These are phyloP conservation scores for Colletotrichum aenigma DNA, from an alignment of 2,329 filamentous ascomycete genomes.

Conservation along the genomic window DNA sequence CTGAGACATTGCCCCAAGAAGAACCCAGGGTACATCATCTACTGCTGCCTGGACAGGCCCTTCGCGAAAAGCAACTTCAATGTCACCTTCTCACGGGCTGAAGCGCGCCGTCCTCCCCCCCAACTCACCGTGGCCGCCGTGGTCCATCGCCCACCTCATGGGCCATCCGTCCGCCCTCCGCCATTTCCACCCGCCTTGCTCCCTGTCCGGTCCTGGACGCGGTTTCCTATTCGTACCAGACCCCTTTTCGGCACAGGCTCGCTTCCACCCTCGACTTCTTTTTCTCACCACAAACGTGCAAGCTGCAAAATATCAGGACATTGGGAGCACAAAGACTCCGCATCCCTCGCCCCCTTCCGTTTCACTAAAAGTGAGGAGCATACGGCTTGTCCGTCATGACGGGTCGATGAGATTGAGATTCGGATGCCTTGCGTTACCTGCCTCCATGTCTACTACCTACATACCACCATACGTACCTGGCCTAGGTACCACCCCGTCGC, in stretches of 20 bases:
- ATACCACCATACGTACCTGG: neutral
- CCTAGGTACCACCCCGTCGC: neutral
- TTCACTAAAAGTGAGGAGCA: conserved; percentile 6
- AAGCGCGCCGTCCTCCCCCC: neutral
- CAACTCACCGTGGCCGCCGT: neutral
- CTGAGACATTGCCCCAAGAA: neutral
- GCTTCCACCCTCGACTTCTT: neutral
- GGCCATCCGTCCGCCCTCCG: neutral
- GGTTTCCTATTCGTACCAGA: neutral
- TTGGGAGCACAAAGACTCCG: conserved; percentile 13
- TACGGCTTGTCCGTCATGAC: neutral
- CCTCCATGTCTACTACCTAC: neutral
- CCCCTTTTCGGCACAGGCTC: neutral
- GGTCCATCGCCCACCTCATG: neutral
- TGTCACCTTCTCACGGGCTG: neutral
- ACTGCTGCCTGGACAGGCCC: neutral
- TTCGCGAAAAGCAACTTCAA: conserved; percentile 1
- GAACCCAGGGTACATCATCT: neutral
- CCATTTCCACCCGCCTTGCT: neutral
- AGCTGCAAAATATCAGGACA: neutral
- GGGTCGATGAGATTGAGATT: neutral
- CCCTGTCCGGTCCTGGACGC: neutral
- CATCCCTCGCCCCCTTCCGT: conserved; percentile 11
- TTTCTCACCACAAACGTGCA: neutral
- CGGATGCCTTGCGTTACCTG: neutral